Base-by-base conservation (phyloP, 768 basidiomycete genomes). In the Omphalotus guepiniiformis region DNA sequence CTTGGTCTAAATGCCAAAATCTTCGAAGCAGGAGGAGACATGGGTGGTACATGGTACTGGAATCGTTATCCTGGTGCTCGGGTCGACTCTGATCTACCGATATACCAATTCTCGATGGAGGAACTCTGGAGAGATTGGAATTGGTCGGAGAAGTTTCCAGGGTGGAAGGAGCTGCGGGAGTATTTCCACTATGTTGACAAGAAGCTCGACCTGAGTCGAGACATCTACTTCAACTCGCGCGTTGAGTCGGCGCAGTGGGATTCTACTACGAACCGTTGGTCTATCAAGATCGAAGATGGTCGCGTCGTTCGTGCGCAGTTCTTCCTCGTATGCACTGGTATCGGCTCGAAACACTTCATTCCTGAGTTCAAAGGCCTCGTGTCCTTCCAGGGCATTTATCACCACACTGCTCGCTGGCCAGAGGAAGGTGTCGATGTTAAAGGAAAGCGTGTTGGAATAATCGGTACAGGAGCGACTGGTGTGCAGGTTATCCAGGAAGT, bases 401-500 rank as follows among this genome's bases (percentile, higher is more conserved):
- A 49, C 42, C 48, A 49, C 30, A 34, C 48, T 13, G 13, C 48
- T 23, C 13, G 34, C 13, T 49, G 39, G 39, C 46, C 46, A 29
- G 19, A 42, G 16, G 40, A 41, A 12, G 26, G 22, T 9, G n/a
- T n/a, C n/a, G 39, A 49, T 21, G 30, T 49, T 13, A 40, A 32
- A 13, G 48, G 48, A 6, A 49, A 49, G 23, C 21, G 30, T 3
- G 48, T 42, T 7, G 48, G 48, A n/a, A 35, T 49, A 6, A 49
- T 49, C 19, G 48, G 48, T 12, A 49, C 48, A 3, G 48, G 48
- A 23, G 48, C 39, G 11, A 11, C 22, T 6, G 39, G 22, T 41
- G 38, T 55, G 3, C 53, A 53, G 37, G 18, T 55, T 13, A 53
- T 53, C 21, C 54, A 55, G 35, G 48, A 40, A 26, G 41, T 42